phyloP scores from a whole-genome alignment of 2,329 filamentous ascomycete species.

The Cryphonectria carpinicola region DNA sequence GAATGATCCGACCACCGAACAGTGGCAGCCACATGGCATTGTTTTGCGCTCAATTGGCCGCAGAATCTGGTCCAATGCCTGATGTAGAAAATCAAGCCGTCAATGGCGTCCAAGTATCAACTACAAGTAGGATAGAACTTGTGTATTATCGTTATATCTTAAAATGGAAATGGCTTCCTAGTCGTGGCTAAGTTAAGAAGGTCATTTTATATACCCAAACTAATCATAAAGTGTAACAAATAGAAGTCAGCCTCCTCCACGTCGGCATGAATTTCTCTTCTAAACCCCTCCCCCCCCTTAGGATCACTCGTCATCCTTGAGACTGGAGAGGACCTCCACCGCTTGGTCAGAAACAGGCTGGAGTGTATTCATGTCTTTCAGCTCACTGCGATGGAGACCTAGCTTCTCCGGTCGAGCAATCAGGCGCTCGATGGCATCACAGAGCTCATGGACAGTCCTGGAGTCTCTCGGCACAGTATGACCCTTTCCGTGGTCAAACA shows the following conservation, averaged over 20 bases:
- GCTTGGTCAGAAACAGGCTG: neutral
- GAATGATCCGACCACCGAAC: neutral
- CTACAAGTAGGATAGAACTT: neutral
- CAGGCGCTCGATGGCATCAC: slow-evolving; percentile 5
- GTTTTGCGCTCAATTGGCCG: neutral
- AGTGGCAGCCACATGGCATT: neutral
- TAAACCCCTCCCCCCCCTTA: too few relatives aligned
- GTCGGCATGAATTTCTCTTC: neutral
- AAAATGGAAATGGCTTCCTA: too few relatives aligned
- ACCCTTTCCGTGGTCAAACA: slow-evolving; percentile 50
- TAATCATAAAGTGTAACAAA: neutral
- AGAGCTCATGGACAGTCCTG: slow-evolving; percentile 40
- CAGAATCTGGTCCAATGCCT: neutral
- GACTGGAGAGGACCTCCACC: neutral
- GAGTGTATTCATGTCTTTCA: neutral
- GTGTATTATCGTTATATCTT: too few relatives aligned
- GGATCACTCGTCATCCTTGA: neutral
- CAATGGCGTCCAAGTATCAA: neutral
- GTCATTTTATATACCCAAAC: neutral
- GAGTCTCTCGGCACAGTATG: slow-evolving; percentile 44
- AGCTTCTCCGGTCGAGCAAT: neutral
- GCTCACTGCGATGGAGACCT: too few relatives aligned
- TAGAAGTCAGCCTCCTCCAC: neutral
- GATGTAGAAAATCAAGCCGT: neutral
- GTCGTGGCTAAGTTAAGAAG: too few relatives aligned